Base-by-base conservation (phyloP, 192 early-diverging fungal genomes). In the Coemansia pectinata region DNA sequence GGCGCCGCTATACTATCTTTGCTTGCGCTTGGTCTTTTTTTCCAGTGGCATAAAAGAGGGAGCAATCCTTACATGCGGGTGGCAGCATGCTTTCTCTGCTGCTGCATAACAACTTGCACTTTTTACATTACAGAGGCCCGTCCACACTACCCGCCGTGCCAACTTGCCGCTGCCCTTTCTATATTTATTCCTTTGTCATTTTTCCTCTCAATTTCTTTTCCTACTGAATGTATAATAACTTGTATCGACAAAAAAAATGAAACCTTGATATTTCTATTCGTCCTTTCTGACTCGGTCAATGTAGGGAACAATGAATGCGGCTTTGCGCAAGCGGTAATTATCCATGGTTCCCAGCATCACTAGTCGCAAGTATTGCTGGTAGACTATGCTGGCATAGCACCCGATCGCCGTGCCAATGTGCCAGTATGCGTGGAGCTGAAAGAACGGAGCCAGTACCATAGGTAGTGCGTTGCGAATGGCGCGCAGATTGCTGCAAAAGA, bases 371-470 rank as follows among this genome's bases (percentile, higher is more conserved):
- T 86, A 86, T 74, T 86, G 84, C 70, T 85, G 84, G 60, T 81
- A 86, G 2, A 86, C 79, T 23, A 88, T 86, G 70, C 80, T 85
- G 68, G 47, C 71, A 64, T 88, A 87, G 72, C 79, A 83, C 15
- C 87, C 86, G 21, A 87, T 70, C 1, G 81, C 88, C 14, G 89
- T 89, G 38, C 78, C 73, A 63, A 90, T 85, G 70, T 90, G 89
- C 89, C 89, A 90, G 74, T 86, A 87, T 7, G 86, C 88, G 71
- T 90, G 89, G 31, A 89, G 81, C 77, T 89, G 83, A 47, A 86
- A 82, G 7, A 91, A 68, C 63, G 86, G 74, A 21, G 83, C 75
- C 33, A 90, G 42, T 19, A 80, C 73, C 21, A 76, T 77, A 0
- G 86, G 87, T 31, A 93, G 65, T 47, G 63, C 65, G 15, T 52